Evolutionary conservation across 441 rosid genomes (phyloP).

Genomic region (Lagerstroemia fauriei): DNA sequence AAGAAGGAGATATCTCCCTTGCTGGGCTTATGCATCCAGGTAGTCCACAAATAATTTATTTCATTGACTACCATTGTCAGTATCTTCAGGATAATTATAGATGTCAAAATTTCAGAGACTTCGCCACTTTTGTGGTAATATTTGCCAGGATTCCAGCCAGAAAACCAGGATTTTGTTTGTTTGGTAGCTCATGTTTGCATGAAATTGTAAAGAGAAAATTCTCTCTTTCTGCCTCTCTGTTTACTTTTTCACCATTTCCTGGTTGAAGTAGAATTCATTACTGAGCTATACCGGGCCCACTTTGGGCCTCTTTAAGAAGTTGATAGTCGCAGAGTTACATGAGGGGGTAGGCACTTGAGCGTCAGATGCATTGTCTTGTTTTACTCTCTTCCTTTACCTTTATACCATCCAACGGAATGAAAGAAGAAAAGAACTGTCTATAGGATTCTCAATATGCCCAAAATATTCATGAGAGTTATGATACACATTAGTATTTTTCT

Average conservation of each 20-base stretch:
- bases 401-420: background rate
- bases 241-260: background rate
- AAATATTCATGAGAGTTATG: background rate
- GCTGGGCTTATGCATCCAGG: conserved; percentile 98
- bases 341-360: background rate
- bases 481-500: background rate
- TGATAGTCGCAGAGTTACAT: background rate
- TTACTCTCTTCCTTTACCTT: background rate
- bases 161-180: background rate
- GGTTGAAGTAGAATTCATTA: background rate
- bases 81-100: background rate
- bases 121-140: background rate
- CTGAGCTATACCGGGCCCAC: background rate
- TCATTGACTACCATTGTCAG: background rate
- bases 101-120: background rate
- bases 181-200: background rate
- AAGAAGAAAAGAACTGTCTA: background rate
- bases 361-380: background rate
- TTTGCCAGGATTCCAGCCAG: background rate
- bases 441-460: background rate
- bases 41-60: conserved; percentile 32
- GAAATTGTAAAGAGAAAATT: background rate
- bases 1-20: conserved; percentile 97
- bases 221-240: background rate
- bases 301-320: background rate